phyloP scores from a whole-genome alignment of 2,329 filamentous ascomycete genomes.

The Pseudocercospora macadamiae region DNA sequence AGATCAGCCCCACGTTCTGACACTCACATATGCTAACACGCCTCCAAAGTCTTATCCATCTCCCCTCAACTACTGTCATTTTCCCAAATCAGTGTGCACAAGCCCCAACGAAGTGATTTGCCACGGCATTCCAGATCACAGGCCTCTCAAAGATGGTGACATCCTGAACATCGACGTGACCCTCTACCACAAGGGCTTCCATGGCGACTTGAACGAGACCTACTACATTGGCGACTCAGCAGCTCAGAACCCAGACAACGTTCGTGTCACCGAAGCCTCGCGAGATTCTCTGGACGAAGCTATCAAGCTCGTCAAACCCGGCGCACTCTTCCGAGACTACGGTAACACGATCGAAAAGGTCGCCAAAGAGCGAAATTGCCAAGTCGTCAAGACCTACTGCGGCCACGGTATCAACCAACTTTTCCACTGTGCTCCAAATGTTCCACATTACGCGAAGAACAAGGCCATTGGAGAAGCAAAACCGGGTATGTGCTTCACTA shows the following conservation, averaged over 20 bases:
- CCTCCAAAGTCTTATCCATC: slow-evolving; percentile 80
- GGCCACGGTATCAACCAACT: slow-evolving; percentile 92
- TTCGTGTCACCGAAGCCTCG: slow-evolving; percentile 87
- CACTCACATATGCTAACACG: slow-evolving; percentile 13
- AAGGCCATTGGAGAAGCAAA: slow-evolving; percentile 95
- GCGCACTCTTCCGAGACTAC: slow-evolving; percentile 87
- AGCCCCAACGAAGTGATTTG: slow-evolving; percentile 97
- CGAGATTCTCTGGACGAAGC: slow-evolving; percentile 88
- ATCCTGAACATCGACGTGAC: slow-evolving; percentile 97
- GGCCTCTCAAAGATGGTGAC: slow-evolving; percentile 84
- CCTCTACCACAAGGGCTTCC: slow-evolving; percentile 91
- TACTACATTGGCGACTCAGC: slow-evolving; percentile 96
- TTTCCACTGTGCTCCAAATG: slow-evolving; percentile 91
- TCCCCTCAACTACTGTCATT: slow-evolving; percentile 91
- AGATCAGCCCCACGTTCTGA: slow-evolving; percentile 39
- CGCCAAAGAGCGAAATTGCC: slow-evolving; percentile 82
- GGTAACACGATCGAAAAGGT: slow-evolving; percentile 95
- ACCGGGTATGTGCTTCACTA: slow-evolving; percentile 97
- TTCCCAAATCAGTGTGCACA: slow-evolving; percentile 97
- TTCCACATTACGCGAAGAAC: slow-evolving; percentile 98
- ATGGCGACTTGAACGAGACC: slow-evolving; percentile 96
- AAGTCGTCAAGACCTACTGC: slow-evolving; percentile 93
- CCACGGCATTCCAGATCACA: slow-evolving; percentile 94
- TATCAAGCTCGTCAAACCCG: slow-evolving; percentile 90
- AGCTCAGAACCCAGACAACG: slow-evolving; percentile 78